These are phyloP conservation scores for Setaria italica DNA, from an alignment of 202 grass and related monocot species.

Conservation along the genomic window DNA sequence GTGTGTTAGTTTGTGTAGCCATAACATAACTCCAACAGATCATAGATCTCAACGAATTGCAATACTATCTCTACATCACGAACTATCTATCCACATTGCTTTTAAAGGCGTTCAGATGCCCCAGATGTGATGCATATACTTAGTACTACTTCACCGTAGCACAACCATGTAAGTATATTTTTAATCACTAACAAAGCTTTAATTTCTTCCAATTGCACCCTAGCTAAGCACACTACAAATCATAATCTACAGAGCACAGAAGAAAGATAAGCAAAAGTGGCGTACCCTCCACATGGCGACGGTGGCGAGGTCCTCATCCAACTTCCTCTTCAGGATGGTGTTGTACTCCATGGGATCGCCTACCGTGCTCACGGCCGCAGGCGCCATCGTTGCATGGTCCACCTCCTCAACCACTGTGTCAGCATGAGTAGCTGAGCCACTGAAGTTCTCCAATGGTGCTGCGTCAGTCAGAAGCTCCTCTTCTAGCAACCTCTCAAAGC, in stretches of 20 bases:
- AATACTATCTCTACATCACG: neutral
- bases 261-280: neutral
- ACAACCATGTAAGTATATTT: neutral
- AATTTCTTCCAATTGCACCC: neutral
- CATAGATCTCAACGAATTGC: neutral
- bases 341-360: constrained; percentile 60
- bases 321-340: constrained; percentile 59
- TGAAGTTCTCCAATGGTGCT: neutral
- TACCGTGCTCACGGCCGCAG: neutral
- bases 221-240: neutral
- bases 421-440: neutral
- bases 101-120: neutral
- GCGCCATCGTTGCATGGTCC: neutral
- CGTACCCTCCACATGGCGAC: constrained; percentile 71
- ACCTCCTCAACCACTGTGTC: constrained; percentile 40
- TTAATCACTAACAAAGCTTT: neutral
- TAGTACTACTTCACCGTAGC: neutral
- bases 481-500: constrained; percentile 65
- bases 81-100: neutral
- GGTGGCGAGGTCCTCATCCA: constrained; percentile 65
- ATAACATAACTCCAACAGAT: neutral
- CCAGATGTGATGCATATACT: neutral
- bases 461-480: constrained; percentile 21
- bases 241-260: neutral
- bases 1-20: neutral